A percentile compares a stretch with the other conserved stretches of the same genome.
Evolutionary conservation across 352 stramenopile genomes (phyloP).

Genomic region (Pilasporangium apinafurcum): DNA sequence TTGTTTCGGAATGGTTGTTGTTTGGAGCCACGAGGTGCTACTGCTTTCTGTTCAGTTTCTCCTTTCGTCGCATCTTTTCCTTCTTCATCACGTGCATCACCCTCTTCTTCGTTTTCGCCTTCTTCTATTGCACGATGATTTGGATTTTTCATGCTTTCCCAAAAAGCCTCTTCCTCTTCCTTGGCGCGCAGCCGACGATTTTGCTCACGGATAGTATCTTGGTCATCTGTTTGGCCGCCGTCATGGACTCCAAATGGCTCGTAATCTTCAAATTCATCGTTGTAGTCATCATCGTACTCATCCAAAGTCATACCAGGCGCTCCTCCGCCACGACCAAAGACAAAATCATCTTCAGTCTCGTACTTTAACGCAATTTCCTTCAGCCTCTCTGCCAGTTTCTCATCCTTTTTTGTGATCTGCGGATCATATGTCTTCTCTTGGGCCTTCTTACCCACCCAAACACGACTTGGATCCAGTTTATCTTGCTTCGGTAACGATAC

Average conservation of each 20-base stretch:
- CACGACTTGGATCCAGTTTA: constrained; percentile 37
- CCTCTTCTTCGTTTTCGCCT: constrained; percentile 10
- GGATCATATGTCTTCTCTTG: constrained; percentile 55
- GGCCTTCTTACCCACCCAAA: constrained; percentile 65
- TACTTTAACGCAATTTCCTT: constrained; percentile 46
- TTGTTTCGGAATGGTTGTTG: constrained; percentile 10
- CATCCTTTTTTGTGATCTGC: constrained; percentile 37
- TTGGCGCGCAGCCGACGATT: constrained; percentile 45
- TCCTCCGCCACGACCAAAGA: constrained; percentile 5
- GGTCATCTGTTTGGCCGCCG: constrained; percentile 29
- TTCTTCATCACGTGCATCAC: constrained; percentile 15
- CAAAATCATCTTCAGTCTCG: constrained; percentile 35
- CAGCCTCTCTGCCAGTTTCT: constrained; percentile 40
- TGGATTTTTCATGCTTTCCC: constrained; percentile 61
- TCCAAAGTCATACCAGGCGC: constrained; percentile 23
- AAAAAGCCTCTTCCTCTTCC: constrained; percentile 61
- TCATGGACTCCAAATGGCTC: constrained; percentile 54
- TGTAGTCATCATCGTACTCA: constrained; percentile 83
- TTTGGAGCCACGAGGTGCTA: constrained; percentile 9
- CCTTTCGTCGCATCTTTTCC: constrained; percentile 4
- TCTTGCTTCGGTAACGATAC: no score
- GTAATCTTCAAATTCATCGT: constrained; percentile 83
- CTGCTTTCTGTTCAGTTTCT: constrained; percentile 4
- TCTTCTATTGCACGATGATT: constrained; percentile 19
- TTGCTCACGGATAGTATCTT: constrained; percentile 42